phyloP scores from a whole-genome alignment of 441 rosid genomes.

The Metrosideros polymorpha region DNA sequence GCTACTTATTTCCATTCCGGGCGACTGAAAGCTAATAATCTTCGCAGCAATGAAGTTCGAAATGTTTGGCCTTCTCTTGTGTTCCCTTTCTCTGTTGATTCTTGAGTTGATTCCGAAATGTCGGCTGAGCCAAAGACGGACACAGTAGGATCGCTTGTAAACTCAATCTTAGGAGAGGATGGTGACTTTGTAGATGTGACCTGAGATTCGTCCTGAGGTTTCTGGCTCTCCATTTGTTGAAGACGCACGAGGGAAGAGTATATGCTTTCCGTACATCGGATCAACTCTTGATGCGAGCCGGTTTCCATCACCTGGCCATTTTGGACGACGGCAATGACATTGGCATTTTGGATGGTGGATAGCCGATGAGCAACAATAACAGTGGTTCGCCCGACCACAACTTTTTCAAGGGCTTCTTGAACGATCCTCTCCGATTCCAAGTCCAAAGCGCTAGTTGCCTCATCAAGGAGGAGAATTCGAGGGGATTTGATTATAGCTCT shows the following conservation, averaged over 20 bases:
- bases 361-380: conserved; percentile 70
- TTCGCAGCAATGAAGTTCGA: conserved; percentile 44
- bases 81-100: not conserved
- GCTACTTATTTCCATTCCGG: conserved; percentile 76
- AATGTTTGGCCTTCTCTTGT: conserved; percentile 4
- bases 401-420: conserved; percentile 70
- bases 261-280: conserved; percentile 30
- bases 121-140: not conserved
- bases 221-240: conserved; percentile 34
- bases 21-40: conserved; percentile 46
- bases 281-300: conserved; percentile 58
- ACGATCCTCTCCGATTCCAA: conserved; percentile 70
- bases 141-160: not conserved
- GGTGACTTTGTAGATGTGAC: not conserved
- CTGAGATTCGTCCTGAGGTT: not conserved
- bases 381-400: conserved; percentile 56
- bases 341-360: conserved; percentile 62
- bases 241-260: conserved; percentile 47
- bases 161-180: not conserved
- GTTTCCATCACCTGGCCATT: conserved; percentile 41
- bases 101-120: not conserved
- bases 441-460: conserved; percentile 83
- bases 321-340: conserved; percentile 47
- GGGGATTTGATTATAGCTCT: conserved; percentile 75
- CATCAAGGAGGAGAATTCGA: conserved; percentile 62